Conservation (phyloP, 2,329 filamentous ascomycete genomes). For the Dothiorella sarmentorum region DNA sequence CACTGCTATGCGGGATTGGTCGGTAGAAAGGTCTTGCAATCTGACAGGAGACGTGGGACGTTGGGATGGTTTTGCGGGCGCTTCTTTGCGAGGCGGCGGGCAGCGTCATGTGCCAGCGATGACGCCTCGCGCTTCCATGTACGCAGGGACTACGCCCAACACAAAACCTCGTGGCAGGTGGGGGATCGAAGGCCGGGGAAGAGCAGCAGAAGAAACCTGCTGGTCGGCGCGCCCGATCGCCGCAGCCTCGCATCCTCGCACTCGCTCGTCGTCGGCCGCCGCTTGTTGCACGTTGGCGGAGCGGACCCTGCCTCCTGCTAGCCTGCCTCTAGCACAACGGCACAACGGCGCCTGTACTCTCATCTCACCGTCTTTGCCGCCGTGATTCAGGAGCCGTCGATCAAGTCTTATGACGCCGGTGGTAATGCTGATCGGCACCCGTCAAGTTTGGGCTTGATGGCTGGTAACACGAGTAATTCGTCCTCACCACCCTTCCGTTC, state of each 20-base stretch:
- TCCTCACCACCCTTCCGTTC: constrained; percentile 1
- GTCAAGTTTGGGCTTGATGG: constrained; percentile 12
- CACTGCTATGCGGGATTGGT: neutral
- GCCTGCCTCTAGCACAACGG: neutral
- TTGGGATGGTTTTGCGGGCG: neutral
- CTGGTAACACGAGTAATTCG: neutral
- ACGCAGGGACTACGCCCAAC: neutral
- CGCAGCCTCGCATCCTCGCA: neutral
- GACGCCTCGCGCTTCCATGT: neutral
- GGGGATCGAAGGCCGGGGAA: constrained; percentile 5
- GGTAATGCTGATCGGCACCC: constrained; percentile 12
- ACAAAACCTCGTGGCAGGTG: constrained; percentile 3
- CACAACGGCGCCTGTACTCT: too few relatives aligned
- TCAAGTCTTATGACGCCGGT: constrained; percentile 12
- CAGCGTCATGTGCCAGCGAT: constrained; percentile 4
- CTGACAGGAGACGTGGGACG: neutral
- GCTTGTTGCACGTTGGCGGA: too few relatives aligned
- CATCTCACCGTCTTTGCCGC: neutral
- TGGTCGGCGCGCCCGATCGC: constrained; percentile 1
- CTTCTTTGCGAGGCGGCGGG: neutral
- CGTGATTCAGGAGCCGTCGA: constrained; percentile 9
- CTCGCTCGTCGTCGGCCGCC: neutral
- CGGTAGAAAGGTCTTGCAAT: neutral
- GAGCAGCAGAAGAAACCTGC: neutral
- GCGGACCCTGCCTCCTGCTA: neutral